These are phyloP conservation scores for Volvox carteri DNA, from an alignment of 163 green algal species.

Conservation along the genomic window DNA sequence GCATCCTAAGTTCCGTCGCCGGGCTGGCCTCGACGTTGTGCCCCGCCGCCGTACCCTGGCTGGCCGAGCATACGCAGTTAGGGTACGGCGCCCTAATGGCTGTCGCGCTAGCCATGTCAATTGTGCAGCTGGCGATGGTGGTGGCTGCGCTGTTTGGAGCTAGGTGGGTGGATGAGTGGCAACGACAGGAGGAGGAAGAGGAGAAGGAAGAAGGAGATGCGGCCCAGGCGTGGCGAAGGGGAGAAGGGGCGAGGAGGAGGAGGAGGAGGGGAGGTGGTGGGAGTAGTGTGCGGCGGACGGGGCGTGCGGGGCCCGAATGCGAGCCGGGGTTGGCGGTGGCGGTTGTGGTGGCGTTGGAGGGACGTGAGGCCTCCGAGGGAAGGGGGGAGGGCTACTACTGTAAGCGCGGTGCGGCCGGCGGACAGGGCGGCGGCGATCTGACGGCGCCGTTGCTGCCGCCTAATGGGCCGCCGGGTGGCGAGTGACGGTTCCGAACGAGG, in stretches of 20 bases:
- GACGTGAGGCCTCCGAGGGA: neutral
- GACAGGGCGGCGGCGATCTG: neutral
- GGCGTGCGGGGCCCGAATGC: neutral
- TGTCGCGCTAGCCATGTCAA: slow-evolving; percentile 20
- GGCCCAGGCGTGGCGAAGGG: neutral
- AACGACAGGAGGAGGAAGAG: neutral
- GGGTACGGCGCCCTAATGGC: slow-evolving; percentile 42
- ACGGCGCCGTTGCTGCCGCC: neutral
- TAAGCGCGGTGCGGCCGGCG: neutral
- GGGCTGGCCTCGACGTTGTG: slow-evolving; percentile 57
- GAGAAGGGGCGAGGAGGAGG: neutral
- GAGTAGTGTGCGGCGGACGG: neutral
- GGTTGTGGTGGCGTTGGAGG: neutral
- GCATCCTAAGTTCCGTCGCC: slow-evolving; percentile 49
- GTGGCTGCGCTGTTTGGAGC: slow-evolving; percentile 6
- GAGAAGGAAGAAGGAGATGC: neutral
- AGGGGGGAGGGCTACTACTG: neutral
- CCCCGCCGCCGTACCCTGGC: slow-evolving; percentile 55
- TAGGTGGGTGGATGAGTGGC: slow-evolving; percentile 47
- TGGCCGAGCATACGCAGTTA: slow-evolving; percentile 50
- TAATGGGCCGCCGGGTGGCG: no score
- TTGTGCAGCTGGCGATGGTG: slow-evolving; percentile 41
- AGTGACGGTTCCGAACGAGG: no score
- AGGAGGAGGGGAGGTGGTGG: neutral
- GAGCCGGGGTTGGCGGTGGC: neutral